Conservation (phyloP, 345 rosid species). For the Eucalyptus sp. region DNA sequence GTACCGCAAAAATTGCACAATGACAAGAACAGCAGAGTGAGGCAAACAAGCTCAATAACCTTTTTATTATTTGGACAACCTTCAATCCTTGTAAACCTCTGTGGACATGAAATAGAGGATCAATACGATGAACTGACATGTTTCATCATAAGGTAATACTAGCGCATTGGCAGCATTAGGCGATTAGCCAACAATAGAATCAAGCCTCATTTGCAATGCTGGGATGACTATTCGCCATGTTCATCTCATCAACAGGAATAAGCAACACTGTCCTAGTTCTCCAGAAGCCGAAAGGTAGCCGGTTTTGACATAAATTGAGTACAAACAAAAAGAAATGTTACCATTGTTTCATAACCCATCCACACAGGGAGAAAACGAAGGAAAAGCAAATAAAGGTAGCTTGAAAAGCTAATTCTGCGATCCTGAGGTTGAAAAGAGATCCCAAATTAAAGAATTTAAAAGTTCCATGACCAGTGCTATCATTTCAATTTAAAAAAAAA, state of each 20-base stretch:
- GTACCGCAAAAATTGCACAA: background rate
- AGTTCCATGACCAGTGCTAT: background rate
- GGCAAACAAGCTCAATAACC: background rate
- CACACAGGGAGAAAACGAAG: background rate
- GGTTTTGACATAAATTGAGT: background rate
- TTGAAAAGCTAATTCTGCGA: background rate
- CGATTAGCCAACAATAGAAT: background rate
- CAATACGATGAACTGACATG: background rate
- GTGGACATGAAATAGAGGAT: background rate
- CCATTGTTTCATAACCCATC: background rate
- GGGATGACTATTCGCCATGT: background rate
- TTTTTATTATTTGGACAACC: background rate
- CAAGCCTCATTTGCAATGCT: background rate
- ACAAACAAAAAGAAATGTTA: background rate
- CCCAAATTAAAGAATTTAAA: background rate
- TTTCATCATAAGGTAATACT: background rate
- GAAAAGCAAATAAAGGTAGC: background rate
- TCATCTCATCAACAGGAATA: background rate
- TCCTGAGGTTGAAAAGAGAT: background rate
- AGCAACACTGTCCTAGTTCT: background rate
- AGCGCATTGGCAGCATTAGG: background rate
- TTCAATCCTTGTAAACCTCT: background rate
- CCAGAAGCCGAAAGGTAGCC: background rate
- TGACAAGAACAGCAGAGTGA: background rate
- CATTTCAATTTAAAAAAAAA: background rate